A percentile compares a stretch with the other conserved stretches of the same genome.
Evolutionary conservation across 306 rosid genomes (phyloP).

Genomic region (Hippophae rhamnoides): DNA sequence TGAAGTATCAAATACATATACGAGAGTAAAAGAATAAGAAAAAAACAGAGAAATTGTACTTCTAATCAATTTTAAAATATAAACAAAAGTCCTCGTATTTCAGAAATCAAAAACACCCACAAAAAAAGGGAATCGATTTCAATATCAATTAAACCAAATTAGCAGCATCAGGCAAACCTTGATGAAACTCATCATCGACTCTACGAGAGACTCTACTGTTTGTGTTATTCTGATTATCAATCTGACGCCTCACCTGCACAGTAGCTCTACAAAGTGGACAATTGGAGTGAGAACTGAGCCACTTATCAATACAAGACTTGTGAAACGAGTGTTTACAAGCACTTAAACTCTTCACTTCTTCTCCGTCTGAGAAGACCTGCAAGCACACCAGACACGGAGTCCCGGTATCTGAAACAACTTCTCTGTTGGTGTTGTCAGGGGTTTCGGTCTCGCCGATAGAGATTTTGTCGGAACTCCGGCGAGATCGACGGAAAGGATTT

Average conservation of each 20-base stretch:
- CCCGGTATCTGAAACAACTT: conserved; percentile 11
- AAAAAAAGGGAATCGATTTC: too few relatives aligned
- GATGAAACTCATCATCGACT: too few relatives aligned
- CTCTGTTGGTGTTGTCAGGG: neutral
- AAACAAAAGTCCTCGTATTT: too few relatives aligned
- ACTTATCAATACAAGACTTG: conserved; percentile 44
- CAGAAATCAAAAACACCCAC: too few relatives aligned
- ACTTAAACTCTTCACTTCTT: conserved; percentile 24
- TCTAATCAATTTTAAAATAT: too few relatives aligned
- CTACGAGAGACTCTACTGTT: too few relatives aligned
- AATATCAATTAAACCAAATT: too few relatives aligned
- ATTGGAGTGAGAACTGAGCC: conserved; percentile 54
- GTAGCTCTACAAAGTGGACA: conserved; percentile 73
- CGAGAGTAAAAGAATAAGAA: too few relatives aligned
- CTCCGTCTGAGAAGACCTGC: conserved; percentile 50
- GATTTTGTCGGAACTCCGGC: conserved; percentile 6
- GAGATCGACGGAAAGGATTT: conserved; percentile 8
- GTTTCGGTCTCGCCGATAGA: conserved; percentile 7
- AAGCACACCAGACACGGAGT: conserved; percentile 79
- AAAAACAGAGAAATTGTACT: too few relatives aligned
- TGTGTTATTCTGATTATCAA: neutral
- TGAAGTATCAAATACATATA: too few relatives aligned
- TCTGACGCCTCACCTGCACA: conserved; percentile 22
- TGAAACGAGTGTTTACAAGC: conserved; percentile 56
- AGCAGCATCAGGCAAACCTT: too few relatives aligned